These are phyloP conservation scores for Groenewaldozyma salmanticensis DNA, from an alignment of 805 yeast species.

Conservation along the genomic window DNA sequence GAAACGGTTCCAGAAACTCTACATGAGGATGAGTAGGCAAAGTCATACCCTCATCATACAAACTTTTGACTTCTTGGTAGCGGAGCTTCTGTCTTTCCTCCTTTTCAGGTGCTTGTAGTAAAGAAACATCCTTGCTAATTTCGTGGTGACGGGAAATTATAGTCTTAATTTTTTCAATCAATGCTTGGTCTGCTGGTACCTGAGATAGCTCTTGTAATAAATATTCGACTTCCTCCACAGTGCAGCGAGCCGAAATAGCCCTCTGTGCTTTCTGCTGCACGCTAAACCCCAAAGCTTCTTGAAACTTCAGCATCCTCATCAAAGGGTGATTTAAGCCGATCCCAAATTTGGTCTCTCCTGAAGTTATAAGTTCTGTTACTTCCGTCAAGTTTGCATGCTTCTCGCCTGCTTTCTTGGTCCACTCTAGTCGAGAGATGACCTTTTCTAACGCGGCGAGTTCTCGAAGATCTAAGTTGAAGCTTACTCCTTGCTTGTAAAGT, in stretches of 20 bases:
- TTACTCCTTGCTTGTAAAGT: conserved; percentile 46
- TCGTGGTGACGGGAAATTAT: conserved; percentile 10
- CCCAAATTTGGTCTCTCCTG: conserved; percentile 20
- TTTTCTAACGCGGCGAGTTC: conserved; percentile 35
- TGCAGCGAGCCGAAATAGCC: background rate
- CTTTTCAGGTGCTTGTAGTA: conserved; percentile 17
- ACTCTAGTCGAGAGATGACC: conserved; percentile 30
- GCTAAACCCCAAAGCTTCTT: conserved; percentile 15
- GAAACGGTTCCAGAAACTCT: conserved; percentile 16
- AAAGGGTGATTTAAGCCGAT: conserved; percentile 17
- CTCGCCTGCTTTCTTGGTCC: conserved; percentile 29
- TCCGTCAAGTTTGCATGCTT: conserved; percentile 19
- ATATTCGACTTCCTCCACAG: conserved; percentile 7
- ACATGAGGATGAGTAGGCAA: conserved; percentile 14
- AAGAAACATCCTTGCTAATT: conserved; percentile 12
- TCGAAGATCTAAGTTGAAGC: conserved; percentile 49
- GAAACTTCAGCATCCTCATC: conserved; percentile 9
- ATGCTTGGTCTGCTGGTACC: conserved; percentile 10
- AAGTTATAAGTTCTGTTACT: conserved; percentile 16
- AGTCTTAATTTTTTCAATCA: conserved; percentile 17
- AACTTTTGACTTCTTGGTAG: conserved; percentile 22
- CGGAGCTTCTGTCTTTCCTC: background rate
- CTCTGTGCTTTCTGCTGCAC: conserved; percentile 20
- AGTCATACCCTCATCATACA: conserved; percentile 19
- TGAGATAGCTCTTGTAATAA: conserved; percentile 9